phyloP scores from a whole-genome alignment of 1,284 basidiomycete genomes.

The Cutaneotrichosporon sp. region DNA sequence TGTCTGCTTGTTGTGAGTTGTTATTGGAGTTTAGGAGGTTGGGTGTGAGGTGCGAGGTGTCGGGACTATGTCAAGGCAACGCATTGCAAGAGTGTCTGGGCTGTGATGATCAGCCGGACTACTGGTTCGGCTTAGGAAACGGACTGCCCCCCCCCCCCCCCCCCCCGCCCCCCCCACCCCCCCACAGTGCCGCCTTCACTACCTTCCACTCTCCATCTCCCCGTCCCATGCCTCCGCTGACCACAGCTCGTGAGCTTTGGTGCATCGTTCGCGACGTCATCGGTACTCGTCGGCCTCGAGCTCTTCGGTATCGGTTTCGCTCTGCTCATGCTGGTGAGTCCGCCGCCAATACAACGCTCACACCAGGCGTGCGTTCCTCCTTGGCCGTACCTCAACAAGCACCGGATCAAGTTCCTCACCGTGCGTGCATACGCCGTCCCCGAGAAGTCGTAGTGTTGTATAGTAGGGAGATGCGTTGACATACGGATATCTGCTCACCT shows the following conservation, averaged over 20 bases:
- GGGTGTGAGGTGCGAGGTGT: too few species aligned
- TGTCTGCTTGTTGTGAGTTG: constrained; percentile 39
- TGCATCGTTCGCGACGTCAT: constrained; percentile 33
- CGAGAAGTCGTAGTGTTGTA: constrained; percentile 9
- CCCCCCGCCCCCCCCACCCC: too few species aligned
- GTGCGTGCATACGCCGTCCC: constrained; percentile 26
- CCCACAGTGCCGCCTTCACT: background rate
- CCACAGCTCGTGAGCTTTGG: constrained; percentile 37
- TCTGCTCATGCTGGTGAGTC: constrained; percentile 35
- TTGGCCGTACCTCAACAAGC: constrained; percentile 44
- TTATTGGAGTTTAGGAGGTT: background rate
- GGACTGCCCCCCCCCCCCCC: background rate
- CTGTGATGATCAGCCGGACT: too few species aligned
- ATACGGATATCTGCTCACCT: background rate
- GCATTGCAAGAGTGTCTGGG: too few species aligned
- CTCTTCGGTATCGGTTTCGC: constrained; percentile 39
- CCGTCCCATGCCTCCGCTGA: background rate
- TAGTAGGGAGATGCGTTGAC: constrained; percentile 1
- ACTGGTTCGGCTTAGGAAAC: background rate
- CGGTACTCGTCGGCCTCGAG: constrained; percentile 42
- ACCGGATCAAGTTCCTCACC: constrained; percentile 42
- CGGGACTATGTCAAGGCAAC: too few species aligned
- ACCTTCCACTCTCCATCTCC: background rate
- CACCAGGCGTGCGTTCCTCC: constrained; percentile 37
- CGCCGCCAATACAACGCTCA: constrained; percentile 5